These are phyloP conservation scores for Diplocarpon mali DNA, from an alignment of 2,329 filamentous ascomycete species.

Conservation along the genomic window DNA sequence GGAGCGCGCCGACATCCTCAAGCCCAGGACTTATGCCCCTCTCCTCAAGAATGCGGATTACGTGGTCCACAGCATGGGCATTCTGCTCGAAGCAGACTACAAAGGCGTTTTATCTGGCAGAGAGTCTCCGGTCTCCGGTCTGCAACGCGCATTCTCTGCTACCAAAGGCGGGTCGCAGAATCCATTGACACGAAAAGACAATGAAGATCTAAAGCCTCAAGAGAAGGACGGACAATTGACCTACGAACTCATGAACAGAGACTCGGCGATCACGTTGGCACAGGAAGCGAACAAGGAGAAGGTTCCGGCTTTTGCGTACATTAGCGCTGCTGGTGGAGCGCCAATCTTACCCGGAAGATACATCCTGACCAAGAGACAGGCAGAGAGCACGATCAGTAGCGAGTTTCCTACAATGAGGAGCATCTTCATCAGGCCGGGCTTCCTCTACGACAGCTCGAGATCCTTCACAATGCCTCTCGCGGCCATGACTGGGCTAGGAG, in stretches of 20 bases:
- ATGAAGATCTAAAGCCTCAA: conserved; percentile 50
- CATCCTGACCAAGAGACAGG: conserved; percentile 83
- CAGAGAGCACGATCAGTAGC: conserved; percentile 63
- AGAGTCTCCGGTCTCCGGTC: conserved; percentile 68
- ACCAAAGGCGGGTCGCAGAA: conserved; percentile 55
- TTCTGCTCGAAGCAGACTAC: conserved; percentile 94
- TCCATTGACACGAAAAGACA: conserved; percentile 52
- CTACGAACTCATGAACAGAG: conserved; percentile 96
- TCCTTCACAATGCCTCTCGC: conserved; percentile 79
- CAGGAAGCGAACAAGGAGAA: conserved; percentile 57
- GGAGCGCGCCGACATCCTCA: conserved; percentile 80
- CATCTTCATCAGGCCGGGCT: conserved; percentile 74
- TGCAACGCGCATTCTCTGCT: conserved; percentile 67
- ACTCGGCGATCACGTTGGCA: conserved; percentile 74
- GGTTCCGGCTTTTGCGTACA: conserved; percentile 67
- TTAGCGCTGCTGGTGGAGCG: conserved; percentile 79
- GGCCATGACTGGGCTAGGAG: conserved; percentile 61
- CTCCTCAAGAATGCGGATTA: conserved; percentile 69
- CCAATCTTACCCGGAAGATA: conserved; percentile 78
- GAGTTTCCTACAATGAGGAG: conserved; percentile 66
- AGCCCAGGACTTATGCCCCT: conserved; percentile 66
- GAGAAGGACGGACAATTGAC: conserved; percentile 69
- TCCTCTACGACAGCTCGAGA: conserved; percentile 79
- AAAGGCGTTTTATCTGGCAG: conserved; percentile 79
- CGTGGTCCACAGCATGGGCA: conserved; percentile 92